Evolutionary conservation across 1,284 basidiomycete genomes (phyloP), one percentile per base, ranked within the genome.

Genomic region (Pterulicium gracile): DNA sequence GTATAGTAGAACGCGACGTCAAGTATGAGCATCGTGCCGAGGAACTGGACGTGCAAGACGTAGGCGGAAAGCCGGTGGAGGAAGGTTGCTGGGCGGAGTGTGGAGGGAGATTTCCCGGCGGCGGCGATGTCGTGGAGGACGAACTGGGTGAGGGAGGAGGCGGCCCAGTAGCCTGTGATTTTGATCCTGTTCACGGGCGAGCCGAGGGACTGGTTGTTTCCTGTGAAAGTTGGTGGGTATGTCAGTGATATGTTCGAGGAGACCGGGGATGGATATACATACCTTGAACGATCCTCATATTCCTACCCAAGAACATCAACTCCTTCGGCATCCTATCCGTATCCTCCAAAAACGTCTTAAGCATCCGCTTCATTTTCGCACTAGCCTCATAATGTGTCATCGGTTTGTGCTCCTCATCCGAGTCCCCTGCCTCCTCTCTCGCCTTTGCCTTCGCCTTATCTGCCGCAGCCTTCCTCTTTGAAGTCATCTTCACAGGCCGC

Each of bases 131-230:
- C 15, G 17, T 75, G 65, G 27, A 64, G 51, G 1, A 64, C 57
- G 12, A 66, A 54, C 12, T 62, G 61, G 4, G 69, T 63, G 14
- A 81, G 66, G 2, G 77, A 75, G 17, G 67, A 67, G 1, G 80
- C 81, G 4, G 81, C 84, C 72, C 76, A 79, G 53, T 73, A 73
- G 1, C 83, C 88, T 0, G 81, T 88, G 46, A 91, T 84, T 59
- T 88, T 90, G 61, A 94, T 81, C 17, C 90, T 77, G 55, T 92
- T 91, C 1, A 89, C 84, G 0, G 89, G 89, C 2, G 85, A 86
- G 18, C 86, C 86, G 20, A 91, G 75, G 1, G 72, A 68, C 59
- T 88, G 82, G 55, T 87, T 87, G 59, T 88, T 87, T 15, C 79
- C 76, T 77, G 48, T 20, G 47, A 15, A 7, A 43, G 20, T 22